phyloP scores from a whole-genome alignment of 768 basidiomycete species.

The Lentinula detonsa region DNA sequence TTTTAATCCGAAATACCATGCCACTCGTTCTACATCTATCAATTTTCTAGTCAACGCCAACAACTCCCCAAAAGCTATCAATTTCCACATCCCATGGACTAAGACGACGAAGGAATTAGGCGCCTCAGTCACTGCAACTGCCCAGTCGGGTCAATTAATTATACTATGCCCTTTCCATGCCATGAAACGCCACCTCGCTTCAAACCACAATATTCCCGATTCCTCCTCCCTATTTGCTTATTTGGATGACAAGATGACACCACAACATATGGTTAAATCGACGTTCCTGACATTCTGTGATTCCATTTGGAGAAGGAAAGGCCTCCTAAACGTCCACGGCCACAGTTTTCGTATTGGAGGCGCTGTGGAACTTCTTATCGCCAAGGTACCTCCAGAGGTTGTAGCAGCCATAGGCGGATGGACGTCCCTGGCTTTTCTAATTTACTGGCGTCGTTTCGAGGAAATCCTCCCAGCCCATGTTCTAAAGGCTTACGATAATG shows the following conservation, averaged over 20 bases:
- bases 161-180: no score
- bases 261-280: constrained; percentile 11
- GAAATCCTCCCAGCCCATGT: no score
- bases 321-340: constrained; percentile 7
- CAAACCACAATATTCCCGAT: no score
- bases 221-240: no score
- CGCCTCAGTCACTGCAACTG: constrained; percentile 13
- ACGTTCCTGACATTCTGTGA: constrained; percentile 1
- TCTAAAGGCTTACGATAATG: no score
- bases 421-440: constrained; percentile 24
- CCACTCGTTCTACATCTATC: not conserved
- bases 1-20: constrained; percentile 11
- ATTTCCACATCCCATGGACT: constrained; percentile 27
- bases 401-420: constrained; percentile 22
- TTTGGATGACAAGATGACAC: constrained; percentile 8
- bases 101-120: constrained; percentile 23
- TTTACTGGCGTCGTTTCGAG: constrained; percentile 18
- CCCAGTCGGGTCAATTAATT: no score
- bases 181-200: no score
- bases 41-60: no score
- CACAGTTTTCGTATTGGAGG: constrained; percentile 27
- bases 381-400: constrained; percentile 19
- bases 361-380: constrained; percentile 17
- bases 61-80: constrained; percentile 5
- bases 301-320: constrained; percentile 3